A percentile compares a stretch with the other conserved stretches of the same genome.
phyloP scores from a whole-genome alignment of 768 basidiomycete genomes.

The Wakefieldia striispora region DNA sequence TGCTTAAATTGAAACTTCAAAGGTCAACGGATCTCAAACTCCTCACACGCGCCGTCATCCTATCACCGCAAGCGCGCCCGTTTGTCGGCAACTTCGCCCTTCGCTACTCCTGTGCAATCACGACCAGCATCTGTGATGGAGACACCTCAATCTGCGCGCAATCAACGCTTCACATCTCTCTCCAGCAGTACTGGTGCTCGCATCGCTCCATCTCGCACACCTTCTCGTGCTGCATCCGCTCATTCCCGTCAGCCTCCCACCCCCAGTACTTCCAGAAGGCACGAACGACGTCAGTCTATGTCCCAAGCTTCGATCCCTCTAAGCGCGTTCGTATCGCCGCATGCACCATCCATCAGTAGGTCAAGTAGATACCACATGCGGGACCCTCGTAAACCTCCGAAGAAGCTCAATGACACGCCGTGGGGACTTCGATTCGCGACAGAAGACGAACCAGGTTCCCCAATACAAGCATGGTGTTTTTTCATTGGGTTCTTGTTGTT shows the following conservation, averaged over 20 bases:
- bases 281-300: conserved; percentile 47
- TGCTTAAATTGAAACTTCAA: conserved; percentile 22
- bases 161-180: conserved; percentile 29
- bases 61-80: conserved; percentile 71
- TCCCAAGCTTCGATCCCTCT: conserved; percentile 78
- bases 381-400: conserved; percentile 68
- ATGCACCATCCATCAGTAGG: conserved; percentile 65
- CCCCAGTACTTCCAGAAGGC: conserved; percentile 27
- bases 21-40: conserved; percentile 55
- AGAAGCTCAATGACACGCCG: conserved; percentile 50
- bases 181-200: conserved; percentile 36
- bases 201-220: conserved; percentile 28
- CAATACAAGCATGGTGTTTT: conserved; percentile 75
- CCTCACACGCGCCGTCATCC: conserved; percentile 67
- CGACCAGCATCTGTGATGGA: conserved; percentile 31
- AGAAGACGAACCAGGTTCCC: conserved; percentile 49
- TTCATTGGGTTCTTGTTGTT: conserved; percentile 64
- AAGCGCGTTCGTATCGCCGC: conserved; percentile 73
- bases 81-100: conserved; percentile 42
- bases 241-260: conserved; percentile 31
- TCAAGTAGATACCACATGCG: conserved; percentile 74
- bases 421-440: conserved; percentile 60
- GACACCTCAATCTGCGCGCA: conserved; percentile 18
- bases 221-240: conserved; percentile 38
- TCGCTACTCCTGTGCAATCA: conserved; percentile 32